These are phyloP conservation scores for Phytophthora cactorum DNA, from an alignment of 352 stramenopile genomes.

Conservation along the genomic window DNA sequence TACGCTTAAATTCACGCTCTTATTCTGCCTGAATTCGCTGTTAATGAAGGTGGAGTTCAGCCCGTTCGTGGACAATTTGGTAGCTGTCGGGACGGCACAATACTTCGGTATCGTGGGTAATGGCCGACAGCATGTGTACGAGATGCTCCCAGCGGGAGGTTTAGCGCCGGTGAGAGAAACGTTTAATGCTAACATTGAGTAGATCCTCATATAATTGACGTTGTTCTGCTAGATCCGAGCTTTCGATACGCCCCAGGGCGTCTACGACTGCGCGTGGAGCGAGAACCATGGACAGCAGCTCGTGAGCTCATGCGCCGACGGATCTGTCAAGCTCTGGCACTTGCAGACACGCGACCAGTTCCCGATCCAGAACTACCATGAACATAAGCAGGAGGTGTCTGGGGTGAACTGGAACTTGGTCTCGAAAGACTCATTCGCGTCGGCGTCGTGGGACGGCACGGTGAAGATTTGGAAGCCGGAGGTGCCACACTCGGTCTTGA, in stretches of 20 bases:
- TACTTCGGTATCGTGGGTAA: constrained; percentile 95
- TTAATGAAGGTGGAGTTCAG: constrained; percentile 88
- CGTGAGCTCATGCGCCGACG: constrained; percentile 87
- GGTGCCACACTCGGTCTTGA: constrained; percentile 70
- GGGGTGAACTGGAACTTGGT: constrained; percentile 93
- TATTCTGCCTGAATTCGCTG: neutral
- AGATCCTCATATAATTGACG: neutral
- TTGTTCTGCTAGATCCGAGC: constrained; percentile 58
- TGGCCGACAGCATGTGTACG: constrained; percentile 84
- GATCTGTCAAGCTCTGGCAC: constrained; percentile 91
- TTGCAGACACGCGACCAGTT: constrained; percentile 88
- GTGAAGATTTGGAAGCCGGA: constrained; percentile 90
- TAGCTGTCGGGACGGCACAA: constrained; percentile 89
- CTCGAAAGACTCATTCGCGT: constrained; percentile 87
- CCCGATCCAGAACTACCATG: constrained; percentile 88
- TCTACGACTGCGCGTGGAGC: constrained; percentile 93
- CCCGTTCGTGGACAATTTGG: constrained; percentile 87
- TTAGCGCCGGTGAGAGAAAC: constrained; percentile 54
- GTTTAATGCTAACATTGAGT: neutral
- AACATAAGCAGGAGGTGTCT: constrained; percentile 88
- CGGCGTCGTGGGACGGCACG: constrained; percentile 86
- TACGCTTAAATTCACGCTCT: neutral
- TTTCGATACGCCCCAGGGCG: constrained; percentile 90
- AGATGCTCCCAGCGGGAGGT: constrained; percentile 70
- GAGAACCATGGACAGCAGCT: constrained; percentile 88